Evolutionary conservation across 2,329 filamentous ascomycete genomes (phyloP), one percentile per base, ranked within the genome.

Genomic region (Calonectria ilicicola): DNA sequence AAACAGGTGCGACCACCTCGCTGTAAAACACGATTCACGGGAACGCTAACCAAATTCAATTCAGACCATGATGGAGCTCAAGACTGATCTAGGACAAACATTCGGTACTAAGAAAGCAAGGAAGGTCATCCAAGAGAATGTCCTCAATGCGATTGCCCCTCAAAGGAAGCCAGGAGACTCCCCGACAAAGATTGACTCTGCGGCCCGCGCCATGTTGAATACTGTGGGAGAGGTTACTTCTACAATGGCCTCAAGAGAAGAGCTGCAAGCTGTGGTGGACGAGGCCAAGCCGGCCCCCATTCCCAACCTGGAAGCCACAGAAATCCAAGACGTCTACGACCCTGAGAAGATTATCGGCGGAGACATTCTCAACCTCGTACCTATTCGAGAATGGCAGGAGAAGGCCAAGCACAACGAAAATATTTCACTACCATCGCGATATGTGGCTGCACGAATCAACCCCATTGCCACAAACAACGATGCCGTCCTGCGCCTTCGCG

Each of bases 71-170:
- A 85, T 89, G 78, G 90, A 93, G 32, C 89, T 90, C 80, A 91
- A 90, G 77, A 92, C 91, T 77, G 90, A 92, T 2, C 91, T 97
- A 15, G 94, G 93, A 47, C 89, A 94, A 78, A 91, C 93, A 38
- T 97, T 97, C 80, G 95, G 95, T 82, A 96, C 94, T 29, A 95
- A 94, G 86, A 96, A 96, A 84, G 93, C 94, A 26, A 93, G 92
- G 87, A 96, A 96, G 85, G 93, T 91, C 1, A 91, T 97, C 77
- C 87, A 89, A 32, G 90, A 92, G 69, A 88, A 90, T 75, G 91
- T 91, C 2, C 89, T 94, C 78, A 95, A 96, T 80, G 93, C 93
- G 21, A 95, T 96, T 77, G 85, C 84, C 49, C 83, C 86, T 49
- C 81, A 82, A 79, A 84, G 81, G 74, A 81, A 77, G 69, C 65